Conservation (phyloP, 1,284 basidiomycete species). For the Fomitopsis schrenkii region DNA sequence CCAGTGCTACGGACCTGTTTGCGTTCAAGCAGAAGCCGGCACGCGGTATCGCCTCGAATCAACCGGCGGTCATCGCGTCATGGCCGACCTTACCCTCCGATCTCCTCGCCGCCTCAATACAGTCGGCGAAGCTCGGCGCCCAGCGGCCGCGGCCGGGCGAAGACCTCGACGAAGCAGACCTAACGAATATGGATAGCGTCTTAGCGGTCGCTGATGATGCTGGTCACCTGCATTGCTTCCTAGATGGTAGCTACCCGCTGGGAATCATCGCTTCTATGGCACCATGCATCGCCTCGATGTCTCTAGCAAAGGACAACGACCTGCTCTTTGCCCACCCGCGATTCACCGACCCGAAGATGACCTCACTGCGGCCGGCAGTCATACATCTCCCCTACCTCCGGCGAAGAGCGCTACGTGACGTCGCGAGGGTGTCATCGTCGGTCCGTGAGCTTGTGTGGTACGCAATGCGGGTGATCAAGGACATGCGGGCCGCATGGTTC, state of each 20-base stretch:
- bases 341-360: constrained; percentile 13
- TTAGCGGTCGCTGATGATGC: constrained; percentile 53
- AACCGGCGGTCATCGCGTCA: constrained; percentile 52
- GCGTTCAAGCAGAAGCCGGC: constrained; percentile 69
- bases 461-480: constrained; percentile 60
- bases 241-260: constrained; percentile 80
- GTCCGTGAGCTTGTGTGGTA: constrained; percentile 70
- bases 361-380: constrained; percentile 39
- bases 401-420: constrained; percentile 52
- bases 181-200: constrained; percentile 58
- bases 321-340: constrained; percentile 41
- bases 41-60: constrained; percentile 36
- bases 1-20: constrained; percentile 70
- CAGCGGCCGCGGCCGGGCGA: constrained; percentile 33
- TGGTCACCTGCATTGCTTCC: constrained; percentile 57
- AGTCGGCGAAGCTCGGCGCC: constrained; percentile 30
- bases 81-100: constrained; percentile 67
- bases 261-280: constrained; percentile 49
- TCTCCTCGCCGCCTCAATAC: constrained; percentile 56
- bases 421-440: constrained; percentile 67
- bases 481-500: constrained; percentile 68
- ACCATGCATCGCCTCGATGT: constrained; percentile 32
- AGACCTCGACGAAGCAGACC: constrained; percentile 44
- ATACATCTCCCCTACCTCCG: constrained; percentile 57
- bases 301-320: constrained; percentile 47